Evolutionary conservation across 1,284 basidiomycete genomes (phyloP).

Genomic region (Cutaneotrichosporon cavernicola): DNA sequence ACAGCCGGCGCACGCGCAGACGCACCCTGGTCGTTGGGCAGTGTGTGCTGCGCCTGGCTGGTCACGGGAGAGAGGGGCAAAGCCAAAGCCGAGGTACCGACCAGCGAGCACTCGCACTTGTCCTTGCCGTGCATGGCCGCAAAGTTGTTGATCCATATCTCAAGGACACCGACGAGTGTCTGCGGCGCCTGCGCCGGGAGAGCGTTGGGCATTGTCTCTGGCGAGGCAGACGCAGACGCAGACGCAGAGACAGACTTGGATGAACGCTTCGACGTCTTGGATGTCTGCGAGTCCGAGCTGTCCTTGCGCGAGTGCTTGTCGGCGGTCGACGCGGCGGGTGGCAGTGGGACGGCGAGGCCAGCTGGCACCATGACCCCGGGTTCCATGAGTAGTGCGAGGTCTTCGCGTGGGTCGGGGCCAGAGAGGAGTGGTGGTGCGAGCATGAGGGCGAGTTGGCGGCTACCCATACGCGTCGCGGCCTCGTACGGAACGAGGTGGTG

Average conservation of each 20-base stretch:
- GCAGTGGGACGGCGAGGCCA: constrained; percentile 11
- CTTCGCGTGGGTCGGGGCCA: constrained; percentile 38
- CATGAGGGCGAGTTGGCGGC: constrained; percentile 36
- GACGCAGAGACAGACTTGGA: not conserved
- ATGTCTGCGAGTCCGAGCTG: not conserved
- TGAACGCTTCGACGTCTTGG: not conserved
- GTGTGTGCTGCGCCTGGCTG: not conserved
- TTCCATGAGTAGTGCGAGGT: constrained; percentile 39
- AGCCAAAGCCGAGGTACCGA: not conserved
- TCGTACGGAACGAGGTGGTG: constrained; percentile 32
- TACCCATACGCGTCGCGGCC: constrained; percentile 33
- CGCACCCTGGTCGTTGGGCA: not conserved
- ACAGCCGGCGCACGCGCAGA: not conserved
- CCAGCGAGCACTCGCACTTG: not conserved
- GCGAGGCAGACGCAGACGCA: not conserved
- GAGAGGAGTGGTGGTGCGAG: constrained; percentile 42
- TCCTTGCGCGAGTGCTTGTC: not conserved
- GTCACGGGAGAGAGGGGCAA: not conserved
- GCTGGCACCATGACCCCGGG: constrained; percentile 26
- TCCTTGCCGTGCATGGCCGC: not conserved
- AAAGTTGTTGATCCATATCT: constrained; percentile 36
- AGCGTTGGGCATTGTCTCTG: not conserved
- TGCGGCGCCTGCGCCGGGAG: constrained; percentile 11
- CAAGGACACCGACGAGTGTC: constrained; percentile 38
- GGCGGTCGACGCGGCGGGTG: too few species aligned